Percentiles rank a stretch among this genome's conserved stretches.
These are phyloP conservation scores for Cucumis cinereus DNA, from an alignment of 306 rosid genomes.

Conservation along the genomic window DNA sequence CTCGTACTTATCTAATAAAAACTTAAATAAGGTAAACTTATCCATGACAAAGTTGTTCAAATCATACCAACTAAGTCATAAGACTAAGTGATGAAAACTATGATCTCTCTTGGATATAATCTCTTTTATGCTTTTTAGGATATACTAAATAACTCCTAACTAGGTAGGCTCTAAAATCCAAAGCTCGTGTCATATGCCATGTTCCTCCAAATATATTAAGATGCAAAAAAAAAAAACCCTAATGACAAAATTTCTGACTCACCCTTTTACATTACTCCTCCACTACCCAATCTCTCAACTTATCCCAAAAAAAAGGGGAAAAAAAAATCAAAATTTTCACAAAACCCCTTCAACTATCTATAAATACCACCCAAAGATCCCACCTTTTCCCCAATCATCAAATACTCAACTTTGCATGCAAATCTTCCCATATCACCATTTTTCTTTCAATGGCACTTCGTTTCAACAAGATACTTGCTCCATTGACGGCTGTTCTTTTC, in stretches of 20 bases:
- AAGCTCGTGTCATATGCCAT: neutral
- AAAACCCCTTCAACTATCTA: neutral
- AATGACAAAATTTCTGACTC: constrained; percentile 3
- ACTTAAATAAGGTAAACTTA: neutral
- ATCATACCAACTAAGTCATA: neutral
- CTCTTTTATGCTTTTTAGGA: neutral
- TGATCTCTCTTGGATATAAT: neutral
- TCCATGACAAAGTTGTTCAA: neutral
- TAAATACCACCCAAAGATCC: neutral
- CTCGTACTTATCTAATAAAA: too few species aligned
- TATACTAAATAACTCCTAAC: neutral
- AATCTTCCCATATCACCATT: neutral
- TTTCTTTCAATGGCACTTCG: neutral
- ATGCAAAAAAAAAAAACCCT: neutral
- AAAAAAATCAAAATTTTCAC: neutral
- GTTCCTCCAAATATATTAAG: neutral
- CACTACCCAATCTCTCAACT: neutral
- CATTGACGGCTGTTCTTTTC: neutral
- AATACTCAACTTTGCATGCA: neutral
- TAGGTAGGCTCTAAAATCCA: neutral
- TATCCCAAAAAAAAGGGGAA: neutral
- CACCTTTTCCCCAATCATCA: neutral
- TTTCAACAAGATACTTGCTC: neutral
- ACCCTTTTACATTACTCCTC: neutral
- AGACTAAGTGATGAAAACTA: neutral